A percentile compares a stretch with the other conserved stretches of the same genome.
Evolutionary conservation across 371 early-diverging fungal species (phyloP).

Genomic region (Actinomortierella ambigua): DNA sequence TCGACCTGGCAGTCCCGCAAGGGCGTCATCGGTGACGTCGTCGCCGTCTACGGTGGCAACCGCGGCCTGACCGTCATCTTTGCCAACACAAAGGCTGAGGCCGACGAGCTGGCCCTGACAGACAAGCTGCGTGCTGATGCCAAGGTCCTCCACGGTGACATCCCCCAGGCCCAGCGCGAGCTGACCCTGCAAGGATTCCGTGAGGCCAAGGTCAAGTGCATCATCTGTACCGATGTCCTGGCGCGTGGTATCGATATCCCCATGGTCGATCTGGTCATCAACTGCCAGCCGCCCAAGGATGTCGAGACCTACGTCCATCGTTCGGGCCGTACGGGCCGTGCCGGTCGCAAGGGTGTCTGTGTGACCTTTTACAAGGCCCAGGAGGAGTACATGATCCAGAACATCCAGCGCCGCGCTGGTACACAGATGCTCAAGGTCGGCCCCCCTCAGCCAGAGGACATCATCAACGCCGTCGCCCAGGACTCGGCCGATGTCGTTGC

Average conservation of each 20-base stretch:
- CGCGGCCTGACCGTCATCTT: constrained; percentile 90
- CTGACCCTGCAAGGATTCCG: constrained; percentile 93
- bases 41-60: constrained; percentile 80
- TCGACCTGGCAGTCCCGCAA: constrained; percentile 88
- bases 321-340: constrained; percentile 97
- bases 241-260: constrained; percentile 97
- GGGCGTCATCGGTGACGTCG: constrained; percentile 84
- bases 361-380: constrained; percentile 90
- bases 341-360: constrained; percentile 90
- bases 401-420: constrained; percentile 78
- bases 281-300: constrained; percentile 96
- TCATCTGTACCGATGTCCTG: constrained; percentile 98
- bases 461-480: constrained; percentile 77
- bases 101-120: constrained; percentile 85
- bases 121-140: constrained; percentile 83
- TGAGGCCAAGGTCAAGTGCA: constrained; percentile 79
- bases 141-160: constrained; percentile 93
- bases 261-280: constrained; percentile 93
- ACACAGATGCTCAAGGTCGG: constrained; percentile 79
- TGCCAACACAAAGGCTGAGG: constrained; percentile 90
- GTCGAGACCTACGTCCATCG: constrained; percentile 97
- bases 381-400: constrained; percentile 77
- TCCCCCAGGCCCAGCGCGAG: constrained; percentile 90
- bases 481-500: constrained; percentile 75
- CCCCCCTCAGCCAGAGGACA: constrained; percentile 90